Evolutionary conservation across 257 asterid species (phyloP).

Genomic region (Pogostemon cablin): DNA sequence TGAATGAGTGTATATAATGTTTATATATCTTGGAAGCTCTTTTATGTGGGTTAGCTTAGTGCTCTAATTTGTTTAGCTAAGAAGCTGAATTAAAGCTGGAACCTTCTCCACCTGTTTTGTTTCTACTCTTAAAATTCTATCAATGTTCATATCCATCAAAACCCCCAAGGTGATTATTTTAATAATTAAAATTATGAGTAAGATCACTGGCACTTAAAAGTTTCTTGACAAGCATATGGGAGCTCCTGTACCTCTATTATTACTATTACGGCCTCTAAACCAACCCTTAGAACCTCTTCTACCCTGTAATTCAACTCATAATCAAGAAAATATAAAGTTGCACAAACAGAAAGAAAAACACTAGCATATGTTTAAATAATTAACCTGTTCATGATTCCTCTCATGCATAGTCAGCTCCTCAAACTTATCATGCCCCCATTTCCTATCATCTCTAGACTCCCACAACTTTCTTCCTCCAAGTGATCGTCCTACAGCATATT

Average conservation of each 20-base stretch:
- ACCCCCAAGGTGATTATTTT: conserved; percentile 5
- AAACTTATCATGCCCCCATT: conserved; percentile 99
- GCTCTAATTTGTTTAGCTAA: not conserved
- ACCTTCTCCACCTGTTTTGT: conserved; percentile 1
- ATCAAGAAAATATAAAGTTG: conserved; percentile 16
- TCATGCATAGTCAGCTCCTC: conserved; percentile 82
- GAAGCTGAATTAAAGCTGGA: conserved; percentile 4
- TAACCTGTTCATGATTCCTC: conserved; percentile 72
- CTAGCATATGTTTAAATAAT: conserved; percentile 26
- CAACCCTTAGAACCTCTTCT: conserved; percentile 77
- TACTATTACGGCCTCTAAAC: conserved; percentile 69
- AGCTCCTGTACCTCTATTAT: conserved; percentile 49
- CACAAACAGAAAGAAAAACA: conserved; percentile 17
- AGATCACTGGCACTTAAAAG: not conserved
- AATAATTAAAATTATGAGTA: conserved; percentile 4
- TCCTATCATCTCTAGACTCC: conserved; percentile 91
- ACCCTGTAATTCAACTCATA: conserved; percentile 53
- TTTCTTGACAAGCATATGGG: conserved; percentile 17
- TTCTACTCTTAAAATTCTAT: not conserved
- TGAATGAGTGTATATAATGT: not conserved
- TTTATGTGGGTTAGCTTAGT: conserved; percentile 12
- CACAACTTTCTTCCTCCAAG: conserved; percentile 89
- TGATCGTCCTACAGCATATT: conserved; percentile 49
- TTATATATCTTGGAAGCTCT: conserved; percentile 32
- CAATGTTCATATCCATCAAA: conserved; percentile 14